phyloP scores from a whole-genome alignment of 164 flowering plant species.

The Kalanchoe fedtschenkoi region DNA sequence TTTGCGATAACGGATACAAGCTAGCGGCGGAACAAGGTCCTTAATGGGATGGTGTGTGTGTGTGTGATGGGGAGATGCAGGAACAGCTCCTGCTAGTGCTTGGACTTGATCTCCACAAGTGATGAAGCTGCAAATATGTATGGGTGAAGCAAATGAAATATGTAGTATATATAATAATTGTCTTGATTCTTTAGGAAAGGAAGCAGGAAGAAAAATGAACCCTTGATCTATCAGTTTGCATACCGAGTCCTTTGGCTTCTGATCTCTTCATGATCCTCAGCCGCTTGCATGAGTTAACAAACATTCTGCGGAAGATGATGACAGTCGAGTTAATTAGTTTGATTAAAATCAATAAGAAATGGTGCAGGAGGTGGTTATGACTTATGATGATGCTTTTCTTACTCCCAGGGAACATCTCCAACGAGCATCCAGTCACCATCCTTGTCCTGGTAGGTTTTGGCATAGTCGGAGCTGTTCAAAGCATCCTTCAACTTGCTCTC shows the following conservation, averaged over 20 bases:
- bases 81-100: too few species aligned
- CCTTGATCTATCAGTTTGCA: slow-evolving; percentile 5
- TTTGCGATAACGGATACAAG: too few species aligned
- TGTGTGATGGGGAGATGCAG: too few species aligned
- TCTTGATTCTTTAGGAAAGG: neutral
- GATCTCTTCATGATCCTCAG: slow-evolving; percentile 79
- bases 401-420: slow-evolving; percentile 89
- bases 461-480: slow-evolving; percentile 64
- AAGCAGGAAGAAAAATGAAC: too few species aligned
- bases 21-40: too few species aligned
- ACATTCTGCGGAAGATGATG: slow-evolving; percentile 45
- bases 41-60: too few species aligned
- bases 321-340: too few species aligned
- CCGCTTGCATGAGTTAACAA: slow-evolving; percentile 69
- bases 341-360: neutral
- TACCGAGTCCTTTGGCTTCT: slow-evolving; percentile 80
- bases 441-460: slow-evolving; percentile 72
- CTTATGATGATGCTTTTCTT: too few species aligned
- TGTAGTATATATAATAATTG: too few species aligned
- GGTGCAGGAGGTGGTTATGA: neutral
- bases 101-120: too few species aligned
- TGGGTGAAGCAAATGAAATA: too few species aligned
- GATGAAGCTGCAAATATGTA: too few species aligned
- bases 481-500: slow-evolving; percentile 78
- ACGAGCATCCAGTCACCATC: slow-evolving; percentile 93